Base-by-base conservation (phyloP, 1,139 yeast species). In the Saccharomyces hybrid region DNA sequence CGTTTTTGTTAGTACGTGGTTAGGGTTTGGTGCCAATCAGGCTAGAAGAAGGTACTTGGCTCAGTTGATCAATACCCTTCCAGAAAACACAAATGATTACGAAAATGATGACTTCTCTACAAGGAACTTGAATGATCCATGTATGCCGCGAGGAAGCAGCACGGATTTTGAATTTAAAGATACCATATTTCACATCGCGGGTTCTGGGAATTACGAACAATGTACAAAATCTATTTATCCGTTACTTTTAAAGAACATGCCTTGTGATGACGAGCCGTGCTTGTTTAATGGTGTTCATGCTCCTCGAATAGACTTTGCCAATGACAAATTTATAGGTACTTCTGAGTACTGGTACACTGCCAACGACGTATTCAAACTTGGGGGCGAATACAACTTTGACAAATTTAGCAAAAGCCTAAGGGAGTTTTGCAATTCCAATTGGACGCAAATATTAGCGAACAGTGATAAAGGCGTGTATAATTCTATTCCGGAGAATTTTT, bases 331-430 rank as follows among this genome's bases (percentile, higher is more conserved):
- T 69, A 81, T 87, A 42, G 95, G 95, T 0, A 81, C 86, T 23
- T 84, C 91, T 0, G 95, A 87, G 64, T 87, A 85, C 70, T 86
- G 93, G 93, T 87, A 87, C 64, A 86, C 93, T 1, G 90, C 93
- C 4, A 85, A 86, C 65, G 95, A 87, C 63, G 81, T 87, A 5
- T 86, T 86, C 65, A 81, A 84, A 54, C 78, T 87, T 70, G 90
- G 90, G 8, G 93, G 93, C 6, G 86, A 82, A 56, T 86, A 86
- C 64, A 84, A 83, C 61, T 86, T 79, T 64, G 75, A 78, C 54
- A 72, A 75, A 42, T 86, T 84, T 65, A 84, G 81, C 66, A 76
- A 76, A 48, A 78, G 80, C 54, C 86, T 85, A 3, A 78, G 79
- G 59, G 75, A 76, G 34, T 86, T 79, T 61, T 87, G 95, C 72